These are phyloP conservation scores for Coniella vitis DNA, from an alignment of 2,329 filamentous ascomycete genomes.

Conservation along the genomic window DNA sequence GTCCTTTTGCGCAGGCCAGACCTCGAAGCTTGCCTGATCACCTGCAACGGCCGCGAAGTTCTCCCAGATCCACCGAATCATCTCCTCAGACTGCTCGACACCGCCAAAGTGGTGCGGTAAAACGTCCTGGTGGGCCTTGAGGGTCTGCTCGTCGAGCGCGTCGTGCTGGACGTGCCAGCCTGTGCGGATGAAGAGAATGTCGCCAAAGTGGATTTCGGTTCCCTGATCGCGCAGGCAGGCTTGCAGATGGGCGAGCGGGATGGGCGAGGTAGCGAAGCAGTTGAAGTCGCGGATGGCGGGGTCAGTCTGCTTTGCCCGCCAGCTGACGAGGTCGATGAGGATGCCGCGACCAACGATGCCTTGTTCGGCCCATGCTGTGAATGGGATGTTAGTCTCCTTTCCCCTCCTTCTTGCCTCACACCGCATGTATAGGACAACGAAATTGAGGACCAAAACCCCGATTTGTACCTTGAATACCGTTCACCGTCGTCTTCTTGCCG, in stretches of 20 bases:
- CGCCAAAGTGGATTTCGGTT: constrained; percentile 43
- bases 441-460: not conserved
- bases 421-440: not conserved
- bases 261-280: constrained; percentile 28
- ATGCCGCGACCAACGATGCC: constrained; percentile 52
- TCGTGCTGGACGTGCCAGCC: constrained; percentile 37
- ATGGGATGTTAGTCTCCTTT: not conserved
- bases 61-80: constrained; percentile 36
- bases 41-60: constrained; percentile 37
- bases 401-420: not conserved
- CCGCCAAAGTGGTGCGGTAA: constrained; percentile 39
- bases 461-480: constrained; percentile 32
- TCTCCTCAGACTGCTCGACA: constrained; percentile 37
- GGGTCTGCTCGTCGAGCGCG: constrained; percentile 28
- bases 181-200: constrained; percentile 43
- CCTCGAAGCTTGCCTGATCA: constrained; percentile 36
- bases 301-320: constrained; percentile 32
- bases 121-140: constrained; percentile 29
- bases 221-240: constrained; percentile 38
- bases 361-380: constrained; percentile 38
- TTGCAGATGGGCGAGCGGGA: constrained; percentile 28
- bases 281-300: constrained; percentile 22
- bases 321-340: constrained; percentile 45
- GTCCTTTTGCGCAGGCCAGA: constrained; percentile 25
- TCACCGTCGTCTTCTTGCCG: constrained; percentile 28